Conservation (phyloP, 2,329 filamentous ascomycete species). For the Ramularia collo-cygni region DNA sequence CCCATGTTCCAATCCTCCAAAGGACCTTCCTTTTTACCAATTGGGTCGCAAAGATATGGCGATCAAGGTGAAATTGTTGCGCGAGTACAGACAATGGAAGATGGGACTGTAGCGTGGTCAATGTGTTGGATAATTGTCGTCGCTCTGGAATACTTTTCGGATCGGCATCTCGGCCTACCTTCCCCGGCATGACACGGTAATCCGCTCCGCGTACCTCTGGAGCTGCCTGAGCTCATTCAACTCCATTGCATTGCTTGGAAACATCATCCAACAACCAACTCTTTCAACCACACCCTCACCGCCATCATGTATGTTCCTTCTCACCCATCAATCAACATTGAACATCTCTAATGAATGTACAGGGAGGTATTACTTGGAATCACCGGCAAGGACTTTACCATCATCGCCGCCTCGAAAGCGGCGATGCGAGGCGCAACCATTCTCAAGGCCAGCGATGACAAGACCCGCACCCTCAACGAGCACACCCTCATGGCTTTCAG, state of each 20-base stretch:
- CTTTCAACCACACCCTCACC: conserved; percentile 4
- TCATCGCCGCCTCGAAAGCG: conserved; percentile 95
- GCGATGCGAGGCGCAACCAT: conserved; percentile 96
- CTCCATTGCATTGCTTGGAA: too few relatives aligned
- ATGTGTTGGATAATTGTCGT: conserved; percentile 6
- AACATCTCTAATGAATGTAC: conserved; percentile 4
- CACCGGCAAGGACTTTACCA: conserved; percentile 97
- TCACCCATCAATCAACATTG: background rate
- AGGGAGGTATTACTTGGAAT: conserved; percentile 99
- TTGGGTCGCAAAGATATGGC: too few relatives aligned
- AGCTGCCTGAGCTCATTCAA: too few relatives aligned
- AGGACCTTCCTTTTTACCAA: too few relatives aligned
- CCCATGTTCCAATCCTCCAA: background rate
- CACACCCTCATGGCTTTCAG: conserved; percentile 92
- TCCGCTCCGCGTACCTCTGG: conserved; percentile 4
- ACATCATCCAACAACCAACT: conserved; percentile 8
- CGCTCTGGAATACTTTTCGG: background rate
- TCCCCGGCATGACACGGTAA: background rate
- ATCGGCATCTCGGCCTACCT: background rate
- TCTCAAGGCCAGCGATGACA: conserved; percentile 92
- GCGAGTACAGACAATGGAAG: background rate
- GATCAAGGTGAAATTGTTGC: too few relatives aligned
- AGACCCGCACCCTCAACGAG: conserved; percentile 87
- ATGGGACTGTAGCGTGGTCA: conserved; percentile 2
- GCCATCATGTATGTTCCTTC: conserved; percentile 16